Base-by-base conservation (phyloP, 1,284 basidiomycete species). In the Moesziomyces parantarcticus region DNA sequence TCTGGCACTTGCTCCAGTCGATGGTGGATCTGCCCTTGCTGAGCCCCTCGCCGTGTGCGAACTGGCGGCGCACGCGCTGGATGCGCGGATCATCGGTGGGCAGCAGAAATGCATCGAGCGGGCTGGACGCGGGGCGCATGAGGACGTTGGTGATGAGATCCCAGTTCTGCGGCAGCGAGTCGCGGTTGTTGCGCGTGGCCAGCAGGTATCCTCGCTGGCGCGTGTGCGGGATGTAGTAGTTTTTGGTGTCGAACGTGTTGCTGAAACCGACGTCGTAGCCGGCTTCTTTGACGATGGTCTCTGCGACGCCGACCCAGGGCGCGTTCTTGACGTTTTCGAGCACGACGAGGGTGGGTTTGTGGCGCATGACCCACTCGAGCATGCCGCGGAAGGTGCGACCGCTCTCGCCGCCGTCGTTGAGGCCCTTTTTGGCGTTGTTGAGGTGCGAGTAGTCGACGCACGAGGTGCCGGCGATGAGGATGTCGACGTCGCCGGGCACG, bases 391-490 rank as follows among this genome's bases (percentile, higher is more conserved):
- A 84, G 9, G 80, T 83, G 26, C 79, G 75, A 9, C 78, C 78
- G 58, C 72, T 60, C 71, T 81, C 79, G 25, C 79, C 79, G 22
- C 79, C 79, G 25, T 77, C 79, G 43, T 78, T 73, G 54, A 81
- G 75, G 10, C 72, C 91, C 84, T 97, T 93, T 84, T 94, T 94
- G 83, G 92, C 89, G 78, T 93, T 96, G 85, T 97, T 97, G 55
- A 97, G 88, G 77, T 92, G 92, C 16, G 95, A 97, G 79, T 96
- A 97, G 84, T 97, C 95, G 73, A 97, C 94, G 75, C 94, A 97
- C 8, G 93, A 96, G 0, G 94, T 97, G 21, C 94, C 94, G 1
- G 94, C 94, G 56, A 97, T 89, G 20, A 95, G 87, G 41, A 78
- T 84, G 67, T 97, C 95, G 10, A 94, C 92, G 76, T 96, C 90